Base-by-base conservation (phyloP, 2,329 filamentous ascomycete genomes). In the Decorospora gaudefroyi region DNA sequence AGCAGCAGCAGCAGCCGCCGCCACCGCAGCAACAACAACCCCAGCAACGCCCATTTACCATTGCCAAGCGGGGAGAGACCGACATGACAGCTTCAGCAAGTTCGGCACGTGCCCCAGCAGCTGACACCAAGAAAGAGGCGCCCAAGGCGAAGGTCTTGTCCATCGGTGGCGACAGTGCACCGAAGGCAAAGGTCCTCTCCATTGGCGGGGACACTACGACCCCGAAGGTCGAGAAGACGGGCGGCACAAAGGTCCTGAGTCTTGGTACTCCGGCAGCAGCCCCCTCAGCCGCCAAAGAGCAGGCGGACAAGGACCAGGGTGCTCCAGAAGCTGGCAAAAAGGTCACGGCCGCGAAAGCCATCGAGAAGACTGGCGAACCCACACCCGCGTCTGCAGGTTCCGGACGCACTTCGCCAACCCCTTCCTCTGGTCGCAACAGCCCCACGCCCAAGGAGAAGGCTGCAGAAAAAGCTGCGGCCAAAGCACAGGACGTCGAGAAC, bases 281-380 rank as follows among this genome's bases (percentile, higher is more conserved):
- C 6, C 73, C 79, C n/a, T 74, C 79, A 25, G 74, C 79, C 34
- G 66, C 71, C 49, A 80, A 67, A 52, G 70, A 72, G 22, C 71
- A 72, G 36, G 68, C 69, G n/a, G 69, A 74, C 52, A 71, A 71
- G 53, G 69, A 74, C 53, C 70, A 71, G 56, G 60, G 57, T 21
- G 71, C 66, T 9, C 72, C 84, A 2, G 86, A 88, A 54, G 86
- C 86, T 18, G 88, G 89, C 19, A 80, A 90, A 49, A 96, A 96
- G 74, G 85, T 87, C n/a, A 78, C 86, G 2, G 92, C 91, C 4
- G 77, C 83, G 36, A 96, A 96, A 74, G 91, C 92, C 7, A 89
- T 96, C 52, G 90, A 95, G 65, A 96, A 96, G 79, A 86, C 88
- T 0, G 88, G 90, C 41, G 86, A 91, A 68, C 76, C 81, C 6